Conservation (phyloP, 129 eudicot genomes). For the Rutidosis leptorrhynchoides region DNA sequence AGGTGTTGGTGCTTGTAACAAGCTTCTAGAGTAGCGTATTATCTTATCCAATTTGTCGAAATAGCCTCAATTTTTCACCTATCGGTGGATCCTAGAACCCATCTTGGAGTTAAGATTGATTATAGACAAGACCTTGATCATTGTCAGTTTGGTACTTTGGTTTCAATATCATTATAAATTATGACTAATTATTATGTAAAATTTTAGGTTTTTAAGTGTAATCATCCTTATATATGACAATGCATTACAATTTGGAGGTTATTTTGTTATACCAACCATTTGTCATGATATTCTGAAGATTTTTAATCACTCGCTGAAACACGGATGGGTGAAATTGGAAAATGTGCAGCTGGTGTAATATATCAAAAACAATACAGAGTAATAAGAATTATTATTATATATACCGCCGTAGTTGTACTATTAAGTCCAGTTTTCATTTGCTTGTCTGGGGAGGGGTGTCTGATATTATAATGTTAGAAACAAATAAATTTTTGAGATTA, state of each 20-base stretch:
- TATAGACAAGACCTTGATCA: background rate
- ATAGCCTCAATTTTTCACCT: slow-evolving; percentile 23
- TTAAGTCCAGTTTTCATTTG: no score
- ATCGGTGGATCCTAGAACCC: slow-evolving; percentile 21
- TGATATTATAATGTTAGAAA: no score
- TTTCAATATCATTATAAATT: background rate
- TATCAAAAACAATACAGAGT: no score
- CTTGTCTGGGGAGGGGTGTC: no score
- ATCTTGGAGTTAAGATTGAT: slow-evolving; percentile 1
- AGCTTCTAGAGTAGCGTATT: slow-evolving; percentile 68
- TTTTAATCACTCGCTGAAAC: background rate
- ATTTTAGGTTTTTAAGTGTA: background rate
- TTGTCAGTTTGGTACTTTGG: background rate
- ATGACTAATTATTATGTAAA: no score
- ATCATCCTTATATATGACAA: background rate
- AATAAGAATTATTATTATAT: no score
- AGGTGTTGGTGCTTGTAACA: slow-evolving; percentile 86
- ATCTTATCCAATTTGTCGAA: slow-evolving; percentile 54
- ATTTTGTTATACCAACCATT: background rate
- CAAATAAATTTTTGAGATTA: no score
- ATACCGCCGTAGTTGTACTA: no score
- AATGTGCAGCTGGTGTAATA: background rate
- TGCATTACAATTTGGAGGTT: background rate
- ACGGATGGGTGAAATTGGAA: background rate
- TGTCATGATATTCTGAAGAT: background rate